phyloP scores from a whole-genome alignment of 1,284 basidiomycete species.

The Lentinula novae-zelandiae region DNA sequence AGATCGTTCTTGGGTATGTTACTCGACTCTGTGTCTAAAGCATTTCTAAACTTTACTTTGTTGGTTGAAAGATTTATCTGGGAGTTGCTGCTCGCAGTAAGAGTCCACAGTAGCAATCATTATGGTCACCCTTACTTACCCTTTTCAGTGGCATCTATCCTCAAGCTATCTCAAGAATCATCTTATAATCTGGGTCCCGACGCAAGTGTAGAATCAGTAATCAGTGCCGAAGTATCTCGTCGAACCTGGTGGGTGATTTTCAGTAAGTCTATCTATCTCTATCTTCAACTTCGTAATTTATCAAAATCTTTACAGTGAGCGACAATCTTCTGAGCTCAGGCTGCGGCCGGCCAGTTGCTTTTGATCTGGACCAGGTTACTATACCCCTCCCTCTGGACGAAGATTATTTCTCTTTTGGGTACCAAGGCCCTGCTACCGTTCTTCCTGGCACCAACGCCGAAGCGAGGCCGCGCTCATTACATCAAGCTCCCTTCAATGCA shows the following conservation, averaged over 20 bases:
- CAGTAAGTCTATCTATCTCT: conserved; percentile 10
- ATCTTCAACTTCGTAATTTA: not conserved
- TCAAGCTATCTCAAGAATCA: conserved; percentile 15
- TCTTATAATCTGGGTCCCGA: conserved; percentile 12
- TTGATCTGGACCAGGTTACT: conserved; percentile 16
- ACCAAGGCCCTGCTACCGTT: conserved; percentile 15
- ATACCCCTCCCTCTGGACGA: conserved; percentile 18
- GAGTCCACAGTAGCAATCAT: not conserved
- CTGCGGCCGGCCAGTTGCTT: conserved; percentile 15
- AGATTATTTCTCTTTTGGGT: conserved; percentile 18
- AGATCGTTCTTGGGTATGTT: conserved; percentile 17
- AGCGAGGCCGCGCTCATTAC: conserved; percentile 7
- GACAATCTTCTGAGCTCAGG: conserved; percentile 16
- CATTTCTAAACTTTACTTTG: not conserved
- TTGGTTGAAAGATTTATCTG: conserved; percentile 11
- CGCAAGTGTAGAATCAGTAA: conserved; percentile 14
- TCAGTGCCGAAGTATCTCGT: conserved; percentile 15
- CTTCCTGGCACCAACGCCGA: conserved; percentile 13
- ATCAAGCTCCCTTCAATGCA: conserved; percentile 7
- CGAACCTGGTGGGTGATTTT: conserved; percentile 19
- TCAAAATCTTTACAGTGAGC: conserved; percentile 5
- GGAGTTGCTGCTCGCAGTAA: conserved; percentile 17
- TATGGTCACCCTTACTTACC: not conserved
- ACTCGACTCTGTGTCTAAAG: not conserved
- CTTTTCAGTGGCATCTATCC: conserved; percentile 15